Evolutionary conservation across 2,329 filamentous ascomycete species (phyloP), one percentile per base, ranked within the genome.

Genomic region (Anisogramma anomala): DNA sequence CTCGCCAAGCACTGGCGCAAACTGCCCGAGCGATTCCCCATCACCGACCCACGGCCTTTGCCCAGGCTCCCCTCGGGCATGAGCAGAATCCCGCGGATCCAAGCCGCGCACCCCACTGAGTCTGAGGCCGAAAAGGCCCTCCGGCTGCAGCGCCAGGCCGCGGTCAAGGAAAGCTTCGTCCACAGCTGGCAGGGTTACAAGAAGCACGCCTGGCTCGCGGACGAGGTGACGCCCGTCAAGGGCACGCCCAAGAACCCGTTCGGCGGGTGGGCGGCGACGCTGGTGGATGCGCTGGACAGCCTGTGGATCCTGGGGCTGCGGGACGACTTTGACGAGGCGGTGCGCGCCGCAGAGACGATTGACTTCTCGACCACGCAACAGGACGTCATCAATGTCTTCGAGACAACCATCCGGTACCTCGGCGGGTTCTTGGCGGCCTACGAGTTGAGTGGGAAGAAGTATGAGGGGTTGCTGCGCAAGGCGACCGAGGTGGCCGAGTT

Each of bases 261-360:
- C 57, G 74, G 73, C 11, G 79, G 78, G 18, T 82, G 77, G 77
- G 75, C 72, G 6, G 77, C 77, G 4, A 82, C 77, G 5, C 60
- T 82, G 42, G 75, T 82, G n/a, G 78, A 82, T 54, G 63, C 74
- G 3, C 64, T 82, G 39, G 81, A 84, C 54, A 77, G 76, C n/a
- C 63, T 85, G 11, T 84, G 79, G 79, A 79, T 84, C 48, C 77
- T 84, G 72, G 79, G 71, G 3, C 50, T 84, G 53, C 69, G 68
- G 47, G 63, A 72, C 0, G 79, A 84, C 43, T 85, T 84, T 52
- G 66, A 74, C 23, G 66, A 73, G 49, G 79, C 79, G 2, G 73
- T 79, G 3, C 61, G 66, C 39, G 74, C 72, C 1, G 69, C 77
- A 5, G 62, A 69, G 11, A 51, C 52, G 48, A 74, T 84, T 39